Evolutionary conservation across 2,329 filamentous ascomycete genomes (phyloP).

Genomic region (Alternaria solani): DNA sequence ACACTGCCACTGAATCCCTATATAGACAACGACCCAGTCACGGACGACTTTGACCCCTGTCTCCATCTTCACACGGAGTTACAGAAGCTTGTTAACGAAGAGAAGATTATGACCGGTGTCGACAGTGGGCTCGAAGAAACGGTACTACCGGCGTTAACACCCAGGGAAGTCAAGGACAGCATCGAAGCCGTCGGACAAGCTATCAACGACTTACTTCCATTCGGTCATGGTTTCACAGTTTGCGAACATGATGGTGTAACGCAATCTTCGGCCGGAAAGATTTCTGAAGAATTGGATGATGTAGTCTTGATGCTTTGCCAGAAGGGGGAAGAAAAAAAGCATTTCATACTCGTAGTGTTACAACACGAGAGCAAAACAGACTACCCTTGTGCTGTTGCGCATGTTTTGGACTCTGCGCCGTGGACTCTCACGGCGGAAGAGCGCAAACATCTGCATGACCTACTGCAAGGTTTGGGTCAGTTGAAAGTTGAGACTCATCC

Average conservation of each 20-base stretch:
- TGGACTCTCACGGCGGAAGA: background rate
- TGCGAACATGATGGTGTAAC: fast-evolving
- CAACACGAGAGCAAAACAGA: background rate
- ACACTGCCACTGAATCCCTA: background rate
- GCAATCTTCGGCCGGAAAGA: background rate
- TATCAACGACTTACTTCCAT: background rate
- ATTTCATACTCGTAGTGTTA: background rate
- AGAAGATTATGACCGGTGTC: background rate
- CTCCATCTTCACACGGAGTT: constrained; percentile 8
- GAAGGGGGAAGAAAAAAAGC: background rate
- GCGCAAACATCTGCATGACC: background rate
- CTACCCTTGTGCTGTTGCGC: background rate
- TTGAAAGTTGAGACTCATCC: background rate
- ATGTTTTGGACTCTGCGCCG: constrained; percentile 12
- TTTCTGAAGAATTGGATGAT: background rate
- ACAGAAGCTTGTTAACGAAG: background rate
- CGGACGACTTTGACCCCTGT: constrained; percentile 7
- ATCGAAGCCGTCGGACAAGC: constrained; percentile 12
- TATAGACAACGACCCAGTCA: background rate
- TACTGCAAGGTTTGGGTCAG: background rate
- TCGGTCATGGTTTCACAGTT: background rate
- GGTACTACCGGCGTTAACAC: background rate
- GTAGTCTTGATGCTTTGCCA: background rate
- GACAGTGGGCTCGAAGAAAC: background rate
- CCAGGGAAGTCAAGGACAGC: background rate